Evolutionary conservation across 2,329 filamentous ascomycete genomes (phyloP), one percentile per base, ranked within the genome.

Genomic region (Westerdykella sp.): DNA sequence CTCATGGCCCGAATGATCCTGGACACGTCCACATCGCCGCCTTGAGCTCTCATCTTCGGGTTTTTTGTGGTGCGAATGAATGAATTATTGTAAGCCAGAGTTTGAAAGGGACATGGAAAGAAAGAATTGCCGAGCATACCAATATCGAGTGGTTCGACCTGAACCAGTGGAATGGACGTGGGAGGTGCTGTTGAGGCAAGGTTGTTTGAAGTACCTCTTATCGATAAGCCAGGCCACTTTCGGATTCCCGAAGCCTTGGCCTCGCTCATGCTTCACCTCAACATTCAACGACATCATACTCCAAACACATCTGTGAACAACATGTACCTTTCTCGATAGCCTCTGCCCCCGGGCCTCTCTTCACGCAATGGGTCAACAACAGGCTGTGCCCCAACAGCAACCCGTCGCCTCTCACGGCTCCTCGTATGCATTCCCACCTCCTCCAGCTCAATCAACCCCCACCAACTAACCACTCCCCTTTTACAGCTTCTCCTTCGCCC

Each of bases 401-500:
- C 25, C 25, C 11, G 25, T 55, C n/a, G 49, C 40, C 14, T 28
- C 50, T 23, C 57, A 53, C 41, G 40, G 47, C 41, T 55, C 54
- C 7, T 55, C 56, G 54, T 57, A 50, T 31, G 48, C 37, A 32
- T 15, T 21, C 15, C 30, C 23, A 18, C 34, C 34, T 18, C 37
- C 23, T 9, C 18, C 30, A 37, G 32, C 38, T 28, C 28, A 30
- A 18, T 37, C 34, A 36, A 46, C 48, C 55, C 47, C 57, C 55
- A 34, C 56, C 60, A 54, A 60, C 48, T 23, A 13, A 23, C 48
- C 56, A 54, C 34, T 55, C 60, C 53, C 59, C 49, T 21, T 10
- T 22, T 35, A 39, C 42, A 28, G 12, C 60, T 75, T 93, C 54
- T 93, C 88, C 30, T 97, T 97, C 67, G 95, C 88, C 0, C 88